These are phyloP conservation scores for Dissophora ornata DNA, from an alignment of 192 early-diverging fungal species.

Conservation along the genomic window DNA sequence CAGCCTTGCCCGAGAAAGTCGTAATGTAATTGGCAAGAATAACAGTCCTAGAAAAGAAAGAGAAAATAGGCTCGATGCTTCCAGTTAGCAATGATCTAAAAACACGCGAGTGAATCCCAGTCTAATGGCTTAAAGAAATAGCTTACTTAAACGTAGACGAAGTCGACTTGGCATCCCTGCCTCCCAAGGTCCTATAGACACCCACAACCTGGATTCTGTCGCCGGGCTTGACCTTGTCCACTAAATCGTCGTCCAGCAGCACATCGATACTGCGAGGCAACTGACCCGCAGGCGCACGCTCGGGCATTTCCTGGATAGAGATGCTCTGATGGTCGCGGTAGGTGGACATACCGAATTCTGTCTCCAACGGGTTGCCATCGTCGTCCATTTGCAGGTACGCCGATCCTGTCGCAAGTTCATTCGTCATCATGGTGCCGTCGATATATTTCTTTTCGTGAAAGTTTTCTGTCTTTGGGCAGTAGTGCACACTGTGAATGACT, in stretches of 20 bases:
- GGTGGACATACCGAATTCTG: constrained; percentile 90
- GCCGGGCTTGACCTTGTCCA: constrained; percentile 95
- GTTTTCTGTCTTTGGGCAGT: constrained; percentile 83
- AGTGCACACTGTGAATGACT: constrained; percentile 91
- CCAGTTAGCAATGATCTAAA: neutral
- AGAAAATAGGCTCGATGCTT: neutral
- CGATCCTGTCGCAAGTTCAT: constrained; percentile 75
- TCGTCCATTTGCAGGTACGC: constrained; percentile 97
- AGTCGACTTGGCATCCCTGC: constrained; percentile 75
- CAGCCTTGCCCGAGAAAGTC: constrained; percentile 74
- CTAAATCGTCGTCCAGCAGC: constrained; percentile 95
- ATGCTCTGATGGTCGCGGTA: constrained; percentile 95
- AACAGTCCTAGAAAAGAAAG: constrained; percentile 71
- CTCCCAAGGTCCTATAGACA: constrained; percentile 89
- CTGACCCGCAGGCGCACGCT: constrained; percentile 93
- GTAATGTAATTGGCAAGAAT: constrained; percentile 89
- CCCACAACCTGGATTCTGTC: constrained; percentile 96
- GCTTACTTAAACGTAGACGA: constrained; percentile 86
- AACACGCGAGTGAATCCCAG: too few relatives aligned
- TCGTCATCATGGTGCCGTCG: constrained; percentile 86
- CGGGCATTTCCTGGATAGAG: constrained; percentile 99
- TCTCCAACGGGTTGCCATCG: constrained; percentile 89
- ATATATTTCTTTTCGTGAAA: constrained; percentile 88
- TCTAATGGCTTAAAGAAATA: too few relatives aligned
- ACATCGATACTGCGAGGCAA: constrained; percentile 95